Percentiles rank a stretch among this genome's conserved stretches.
Evolutionary conservation across 257 asterid species (phyloP).

Genomic region (Solanum tarijense): DNA sequence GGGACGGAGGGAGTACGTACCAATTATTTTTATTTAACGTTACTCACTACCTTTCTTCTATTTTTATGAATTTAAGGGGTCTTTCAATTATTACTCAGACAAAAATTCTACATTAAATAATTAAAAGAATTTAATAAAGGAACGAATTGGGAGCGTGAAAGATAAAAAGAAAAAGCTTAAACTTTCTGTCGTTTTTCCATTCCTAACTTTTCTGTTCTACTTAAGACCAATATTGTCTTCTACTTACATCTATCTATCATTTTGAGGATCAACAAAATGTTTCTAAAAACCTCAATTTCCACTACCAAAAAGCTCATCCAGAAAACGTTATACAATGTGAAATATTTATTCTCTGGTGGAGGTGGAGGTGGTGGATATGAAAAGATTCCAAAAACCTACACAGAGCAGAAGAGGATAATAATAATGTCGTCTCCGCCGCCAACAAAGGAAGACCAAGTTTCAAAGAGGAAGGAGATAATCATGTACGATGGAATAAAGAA

Average conservation of each 20-base stretch:
- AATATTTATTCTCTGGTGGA: slow-evolving; percentile 22
- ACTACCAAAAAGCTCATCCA: slow-evolving; percentile 27
- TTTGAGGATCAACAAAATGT: slow-evolving; percentile 4
- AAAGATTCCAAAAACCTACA: slow-evolving; percentile 21
- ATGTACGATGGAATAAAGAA: slow-evolving; percentile 9
- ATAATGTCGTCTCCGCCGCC: background rate
- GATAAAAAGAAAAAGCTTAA: slow-evolving; percentile 4
- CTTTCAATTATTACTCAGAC: background rate
- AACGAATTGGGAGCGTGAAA: slow-evolving; percentile 14
- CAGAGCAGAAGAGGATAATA: slow-evolving; percentile 2
- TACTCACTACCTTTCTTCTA: background rate
- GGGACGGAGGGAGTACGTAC: background rate
- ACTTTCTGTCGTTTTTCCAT: background rate
- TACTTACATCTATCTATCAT: background rate
- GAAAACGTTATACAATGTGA: slow-evolving; percentile 15
- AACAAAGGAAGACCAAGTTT: background rate
- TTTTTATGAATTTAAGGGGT: background rate
- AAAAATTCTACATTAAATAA: background rate
- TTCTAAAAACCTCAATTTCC: slow-evolving; percentile 15
- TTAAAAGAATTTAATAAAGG: background rate
- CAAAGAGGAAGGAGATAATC: slow-evolving; percentile 6
- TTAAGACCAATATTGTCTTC: background rate
- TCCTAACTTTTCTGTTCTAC: background rate
- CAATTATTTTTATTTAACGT: background rate
- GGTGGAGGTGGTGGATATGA: slow-evolving; percentile 27